These are phyloP conservation scores for Pelargonium fulgidum DNA, from an alignment of 441 rosid species.

Conservation along the genomic window DNA sequence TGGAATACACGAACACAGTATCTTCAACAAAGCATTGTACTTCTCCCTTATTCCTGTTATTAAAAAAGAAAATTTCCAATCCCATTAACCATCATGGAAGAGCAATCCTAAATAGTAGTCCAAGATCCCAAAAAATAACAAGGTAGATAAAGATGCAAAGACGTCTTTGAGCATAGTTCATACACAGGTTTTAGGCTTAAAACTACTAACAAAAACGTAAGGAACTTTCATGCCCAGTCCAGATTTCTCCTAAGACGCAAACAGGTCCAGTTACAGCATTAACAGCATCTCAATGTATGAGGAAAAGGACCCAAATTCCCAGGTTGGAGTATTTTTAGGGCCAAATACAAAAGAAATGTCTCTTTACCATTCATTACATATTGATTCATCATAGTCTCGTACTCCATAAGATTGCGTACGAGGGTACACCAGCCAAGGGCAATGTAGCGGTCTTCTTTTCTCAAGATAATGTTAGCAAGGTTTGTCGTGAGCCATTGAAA, in stretches of 20 bases:
- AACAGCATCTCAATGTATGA: background rate
- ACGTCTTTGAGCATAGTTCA: background rate
- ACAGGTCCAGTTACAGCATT: background rate
- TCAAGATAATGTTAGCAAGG: constrained; percentile 38
- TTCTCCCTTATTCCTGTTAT: constrained; percentile 62
- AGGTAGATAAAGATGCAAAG: background rate
- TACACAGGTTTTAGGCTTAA: background rate
- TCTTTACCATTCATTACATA: constrained; percentile 46
- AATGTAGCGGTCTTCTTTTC: constrained; percentile 61
- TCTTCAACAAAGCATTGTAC: constrained; percentile 46
- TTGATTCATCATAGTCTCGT: constrained; percentile 41
- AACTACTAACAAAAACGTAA: background rate
- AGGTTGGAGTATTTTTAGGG: background rate
- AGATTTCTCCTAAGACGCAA: background rate
- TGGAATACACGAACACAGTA: constrained; percentile 50
- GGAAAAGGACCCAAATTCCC: background rate
- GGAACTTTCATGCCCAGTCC: background rate
- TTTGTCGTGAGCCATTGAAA: constrained; percentile 42
- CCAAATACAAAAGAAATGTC: background rate
- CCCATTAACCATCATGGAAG: constrained; percentile 14
- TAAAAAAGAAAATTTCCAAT: constrained; percentile 10
- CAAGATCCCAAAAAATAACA: background rate
- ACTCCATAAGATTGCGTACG: constrained; percentile 54
- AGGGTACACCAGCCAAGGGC: constrained; percentile 88
- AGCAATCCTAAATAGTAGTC: background rate